Evolutionary conservation across 371 early-diverging fungal genomes (phyloP).

Genomic region (Mortierella sp.): DNA sequence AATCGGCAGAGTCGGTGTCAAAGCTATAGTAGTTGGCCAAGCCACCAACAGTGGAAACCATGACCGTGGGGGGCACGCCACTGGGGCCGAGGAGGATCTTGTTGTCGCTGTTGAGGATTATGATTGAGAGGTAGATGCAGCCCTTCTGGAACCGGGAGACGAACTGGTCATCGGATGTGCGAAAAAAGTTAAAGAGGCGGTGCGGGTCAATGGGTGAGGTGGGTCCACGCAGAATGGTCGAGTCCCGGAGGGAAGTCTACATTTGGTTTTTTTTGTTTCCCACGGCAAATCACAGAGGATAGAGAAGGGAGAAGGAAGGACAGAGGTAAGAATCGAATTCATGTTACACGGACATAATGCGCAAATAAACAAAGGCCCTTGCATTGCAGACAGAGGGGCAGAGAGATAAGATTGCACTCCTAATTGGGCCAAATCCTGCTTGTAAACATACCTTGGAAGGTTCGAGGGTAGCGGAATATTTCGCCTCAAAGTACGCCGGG

Average conservation of each 20-base stretch:
- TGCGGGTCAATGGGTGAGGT: conserved; percentile 48
- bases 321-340: not conserved
- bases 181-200: conserved; percentile 46
- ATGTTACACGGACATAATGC: not conserved
- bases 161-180: conserved; percentile 42
- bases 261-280: not conserved
- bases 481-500: conserved; percentile 39
- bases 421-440: not conserved
- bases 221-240: conserved; percentile 29
- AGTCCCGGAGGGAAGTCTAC: conserved; percentile 38
- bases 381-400: not conserved
- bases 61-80: conserved; percentile 40
- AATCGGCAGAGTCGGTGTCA: conserved; percentile 52
- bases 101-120: conserved; percentile 51
- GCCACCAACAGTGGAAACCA: conserved; percentile 35
- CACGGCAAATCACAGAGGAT: not conserved
- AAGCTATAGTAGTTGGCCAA: conserved; percentile 49
- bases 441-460: conserved; percentile 36
- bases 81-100: conserved; percentile 46
- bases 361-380: not conserved
- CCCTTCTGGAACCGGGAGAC: conserved; percentile 48
- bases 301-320: not conserved
- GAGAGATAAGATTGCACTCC: not conserved
- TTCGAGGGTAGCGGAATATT: conserved; percentile 23
- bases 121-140: conserved; percentile 41